phyloP scores from a whole-genome alignment of 108 stramenopile species.

The Hondaea fermentalgiana region DNA sequence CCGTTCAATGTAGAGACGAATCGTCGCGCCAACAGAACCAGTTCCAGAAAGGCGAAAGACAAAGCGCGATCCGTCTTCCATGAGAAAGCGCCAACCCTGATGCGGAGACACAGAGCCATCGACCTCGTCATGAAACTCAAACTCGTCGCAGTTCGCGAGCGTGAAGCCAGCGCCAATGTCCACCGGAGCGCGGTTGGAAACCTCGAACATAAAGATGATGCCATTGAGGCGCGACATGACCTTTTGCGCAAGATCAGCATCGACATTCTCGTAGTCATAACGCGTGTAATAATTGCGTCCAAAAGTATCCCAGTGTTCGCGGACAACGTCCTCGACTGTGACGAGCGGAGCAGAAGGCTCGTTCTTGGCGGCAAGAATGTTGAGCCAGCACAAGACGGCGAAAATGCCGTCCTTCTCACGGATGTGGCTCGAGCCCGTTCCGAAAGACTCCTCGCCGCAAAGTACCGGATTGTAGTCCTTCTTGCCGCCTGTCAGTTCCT shows the following conservation, averaged over 20 bases:
- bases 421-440: slow-evolving; percentile 95
- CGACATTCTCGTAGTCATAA: slow-evolving; percentile 96
- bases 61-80: slow-evolving; percentile 86
- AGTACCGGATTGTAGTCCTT: slow-evolving; percentile 94
- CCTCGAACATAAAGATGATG: slow-evolving; percentile 60
- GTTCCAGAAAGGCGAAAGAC: slow-evolving; percentile 98
- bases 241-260: slow-evolving; percentile 62
- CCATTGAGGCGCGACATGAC: slow-evolving; percentile 72
- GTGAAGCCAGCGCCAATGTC: slow-evolving; percentile 65
- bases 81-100: slow-evolving; percentile 88
- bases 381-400: slow-evolving; percentile 98
- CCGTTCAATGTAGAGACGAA: slow-evolving; percentile 98
- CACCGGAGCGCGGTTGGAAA: slow-evolving; percentile 57
- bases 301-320: slow-evolving; percentile 83
- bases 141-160: slow-evolving; percentile 83
- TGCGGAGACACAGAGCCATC: slow-evolving; percentile 79
- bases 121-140: slow-evolving; percentile 91
- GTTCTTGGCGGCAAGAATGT: slow-evolving; percentile 79
- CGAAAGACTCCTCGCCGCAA: slow-evolving; percentile 99
- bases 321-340: slow-evolving; percentile 87
- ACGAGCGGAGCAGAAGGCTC: slow-evolving; percentile 71
- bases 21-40: slow-evolving; percentile 89
- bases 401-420: slow-evolving; percentile 99
- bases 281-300: slow-evolving; percentile 98
- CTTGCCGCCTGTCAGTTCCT: slow-evolving; percentile 59